Evolutionary conservation across 202 grass and related monocot genomes (phyloP).

Genomic region (Schoenoplectus triqueter): DNA sequence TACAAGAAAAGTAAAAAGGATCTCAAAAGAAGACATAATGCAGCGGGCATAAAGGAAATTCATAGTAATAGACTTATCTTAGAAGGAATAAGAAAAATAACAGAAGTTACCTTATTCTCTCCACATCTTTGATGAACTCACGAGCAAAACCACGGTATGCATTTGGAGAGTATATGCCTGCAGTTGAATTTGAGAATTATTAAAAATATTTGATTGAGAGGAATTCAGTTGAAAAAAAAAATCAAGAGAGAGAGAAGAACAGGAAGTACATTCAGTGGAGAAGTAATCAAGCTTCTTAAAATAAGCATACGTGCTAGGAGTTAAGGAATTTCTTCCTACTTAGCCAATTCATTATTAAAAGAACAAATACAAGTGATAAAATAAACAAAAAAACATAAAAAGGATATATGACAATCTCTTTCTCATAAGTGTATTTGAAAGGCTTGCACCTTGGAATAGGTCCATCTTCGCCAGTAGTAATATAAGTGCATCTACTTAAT

Average conservation of each 20-base stretch:
- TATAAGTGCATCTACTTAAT: conserved; percentile 94
- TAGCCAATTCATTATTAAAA: neutral
- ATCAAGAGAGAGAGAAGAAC: conserved; percentile 3
- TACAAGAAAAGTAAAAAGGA: conserved; percentile 24
- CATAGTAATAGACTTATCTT: neutral
- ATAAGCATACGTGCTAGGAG: conserved; percentile 76
- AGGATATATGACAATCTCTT: conserved; percentile 99
- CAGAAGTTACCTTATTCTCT: conserved; percentile 67
- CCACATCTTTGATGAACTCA: conserved; percentile 98
- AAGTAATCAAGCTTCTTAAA: conserved; percentile 99
- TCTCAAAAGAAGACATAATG: neutral
- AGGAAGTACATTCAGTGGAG: conserved; percentile 90
- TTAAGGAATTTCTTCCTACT: conserved; percentile 57
- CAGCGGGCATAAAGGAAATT: conserved; percentile 3
- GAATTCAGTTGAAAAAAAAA: neutral
- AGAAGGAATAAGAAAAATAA: neutral
- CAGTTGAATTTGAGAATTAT: conserved; percentile 31
- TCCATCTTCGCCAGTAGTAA: conserved; percentile 98
- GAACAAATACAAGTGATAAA: neutral
- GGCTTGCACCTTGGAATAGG: conserved; percentile 99
- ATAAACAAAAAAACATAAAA: conserved; percentile 36
- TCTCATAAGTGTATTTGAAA: conserved; percentile 99
- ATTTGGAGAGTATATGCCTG: conserved; percentile 92
- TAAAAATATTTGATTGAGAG: neutral
- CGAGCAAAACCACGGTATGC: conserved; percentile 97